Evolutionary conservation across 306 rosid genomes (phyloP).

Genomic region (Citrullus colocynthis): DNA sequence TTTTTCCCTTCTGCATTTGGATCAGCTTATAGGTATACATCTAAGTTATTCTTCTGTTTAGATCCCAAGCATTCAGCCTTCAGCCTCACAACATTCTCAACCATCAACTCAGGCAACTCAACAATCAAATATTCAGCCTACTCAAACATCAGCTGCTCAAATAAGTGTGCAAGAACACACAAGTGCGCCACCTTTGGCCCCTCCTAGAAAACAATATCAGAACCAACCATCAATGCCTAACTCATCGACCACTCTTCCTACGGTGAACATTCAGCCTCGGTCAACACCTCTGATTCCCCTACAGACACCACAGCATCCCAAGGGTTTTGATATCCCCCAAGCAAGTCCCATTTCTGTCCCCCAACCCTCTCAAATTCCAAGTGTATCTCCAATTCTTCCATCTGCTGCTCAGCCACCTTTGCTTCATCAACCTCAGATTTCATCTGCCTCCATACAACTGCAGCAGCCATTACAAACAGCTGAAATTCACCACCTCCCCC

Average conservation of each 20-base stretch:
- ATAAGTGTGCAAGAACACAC: constrained; percentile 54
- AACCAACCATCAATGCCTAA: constrained; percentile 41
- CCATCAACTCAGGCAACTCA: constrained; percentile 40
- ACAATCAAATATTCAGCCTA: constrained; percentile 38
- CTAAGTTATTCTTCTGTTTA: constrained; percentile 19
- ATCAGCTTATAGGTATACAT: not conserved
- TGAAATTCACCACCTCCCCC: constrained; percentile 56
- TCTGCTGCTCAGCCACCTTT: constrained; percentile 55
- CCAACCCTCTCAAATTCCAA: constrained; percentile 61
- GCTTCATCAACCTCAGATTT: constrained; percentile 55
- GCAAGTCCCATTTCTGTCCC: constrained; percentile 34
- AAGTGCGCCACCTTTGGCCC: constrained; percentile 42
- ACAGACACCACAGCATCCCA: constrained; percentile 55
- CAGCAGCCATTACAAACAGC: constrained; percentile 58
- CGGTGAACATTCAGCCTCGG: constrained; percentile 53
- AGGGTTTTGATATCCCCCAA: constrained; percentile 56
- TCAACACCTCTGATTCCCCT: constrained; percentile 42
- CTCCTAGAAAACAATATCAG: constrained; percentile 61
- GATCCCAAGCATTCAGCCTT: constrained; percentile 67
- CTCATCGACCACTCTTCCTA: constrained; percentile 48
- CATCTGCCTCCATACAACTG: constrained; percentile 40
- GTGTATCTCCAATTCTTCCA: constrained; percentile 39
- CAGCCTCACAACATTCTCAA: constrained; percentile 40
- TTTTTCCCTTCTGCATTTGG: constrained; percentile 4
- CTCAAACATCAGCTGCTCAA: constrained; percentile 37